Evolutionary conservation across 805 yeast genomes (phyloP), one percentile per base, ranked within the genome.

Genomic region (Candida oleophila): DNA sequence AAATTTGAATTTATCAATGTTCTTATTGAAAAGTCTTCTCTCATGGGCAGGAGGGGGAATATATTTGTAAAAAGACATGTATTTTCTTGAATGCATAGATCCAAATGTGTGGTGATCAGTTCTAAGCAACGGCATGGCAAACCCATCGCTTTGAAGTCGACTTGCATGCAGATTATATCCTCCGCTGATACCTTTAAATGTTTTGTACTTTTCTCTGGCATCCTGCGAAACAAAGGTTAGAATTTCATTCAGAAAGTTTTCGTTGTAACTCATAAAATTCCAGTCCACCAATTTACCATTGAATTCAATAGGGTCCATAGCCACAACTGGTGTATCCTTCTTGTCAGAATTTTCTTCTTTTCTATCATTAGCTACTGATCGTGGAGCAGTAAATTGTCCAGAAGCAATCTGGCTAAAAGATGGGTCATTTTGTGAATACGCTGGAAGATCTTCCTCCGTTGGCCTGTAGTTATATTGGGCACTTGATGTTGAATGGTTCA

Each of bases 61-160:
- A n/a, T 9, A 38, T 21, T n/a, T 38, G 41, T 21, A 38, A 4
- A 38, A 11, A 4, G 36, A 33, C 36, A 33, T 33, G 14, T 33
- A 33, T 33, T 16, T 36, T 12, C 22, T 36, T 12, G 39, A 36
- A 20, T 15, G 19, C 22, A 16, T 16, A 9, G 16, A 7, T 11
- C 4, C 19, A 12, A 36, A 36, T 19, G 22, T 9, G 12, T 12
- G 21, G 12, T 9, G 22, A 11, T 36, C 14, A 12, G 21, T 19
- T 36, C 39, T 36, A 9, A 36, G 21, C 22, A 36, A 36, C 12
- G 39, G 39, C 39, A 36, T 36, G 39, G 39, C 39, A 16, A 18
- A 36, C 4, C 39, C 39, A 4, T 16, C 39, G 5, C 22, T 16
- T 19, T 36, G 39, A 16, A 36, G 39, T 9, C 4, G 4, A 16